Evolutionary conservation across 2,329 filamentous ascomycete genomes (phyloP), one percentile per base, ranked within the genome.

Genomic region (Torrubiellomyces zombiae): DNA sequence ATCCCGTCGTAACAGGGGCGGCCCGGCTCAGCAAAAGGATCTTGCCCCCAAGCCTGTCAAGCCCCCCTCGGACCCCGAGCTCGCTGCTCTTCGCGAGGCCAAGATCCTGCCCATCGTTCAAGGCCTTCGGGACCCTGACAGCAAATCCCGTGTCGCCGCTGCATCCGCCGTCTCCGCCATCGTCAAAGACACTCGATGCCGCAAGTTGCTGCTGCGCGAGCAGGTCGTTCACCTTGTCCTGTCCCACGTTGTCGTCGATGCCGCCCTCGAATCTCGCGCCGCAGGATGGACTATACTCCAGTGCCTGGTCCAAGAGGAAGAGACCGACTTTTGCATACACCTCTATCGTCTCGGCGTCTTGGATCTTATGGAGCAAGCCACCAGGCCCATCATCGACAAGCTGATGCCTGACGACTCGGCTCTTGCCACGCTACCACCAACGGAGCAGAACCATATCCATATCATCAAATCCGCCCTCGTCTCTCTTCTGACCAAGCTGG

Each of bases 221-320:
- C 67, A 75, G 44, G 56, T 78, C 34, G 69, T 77, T 21, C 62
- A 61, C 36, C 63, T 65, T 26, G 44, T 78, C 21, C 57, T 77
- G 31, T 68, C 60, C 16, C 66, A 75, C 51, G 74, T 68, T 16
- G 48, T 77, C 28, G 70, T 67, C 14, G 72, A 78, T 40, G 51
- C 60, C 18, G 67, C 58, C 29, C 52, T 74, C 26, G 70, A 76
- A 47, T 69, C 67, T 37, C 59, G 67, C 23, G 65, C 69, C 21
- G 67, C 70, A 12, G 73, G 69, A n/a, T 78, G 73, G 73, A 63
- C 65, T 9, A 72, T 76, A 34, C 50, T 78, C 26, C 59, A 63
- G 34, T 60, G 67, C 20, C 53, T 78, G 26, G 65, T 63, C 3
- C 53, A 65, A 32, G 64, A 74, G 39, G 73, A 77, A 43, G 71